A percentile compares a stretch with the other conserved stretches of the same genome.
These are phyloP conservation scores for Lolium rigidum DNA, from an alignment of 176 grass and related monocot genomes.

Conservation along the genomic window DNA sequence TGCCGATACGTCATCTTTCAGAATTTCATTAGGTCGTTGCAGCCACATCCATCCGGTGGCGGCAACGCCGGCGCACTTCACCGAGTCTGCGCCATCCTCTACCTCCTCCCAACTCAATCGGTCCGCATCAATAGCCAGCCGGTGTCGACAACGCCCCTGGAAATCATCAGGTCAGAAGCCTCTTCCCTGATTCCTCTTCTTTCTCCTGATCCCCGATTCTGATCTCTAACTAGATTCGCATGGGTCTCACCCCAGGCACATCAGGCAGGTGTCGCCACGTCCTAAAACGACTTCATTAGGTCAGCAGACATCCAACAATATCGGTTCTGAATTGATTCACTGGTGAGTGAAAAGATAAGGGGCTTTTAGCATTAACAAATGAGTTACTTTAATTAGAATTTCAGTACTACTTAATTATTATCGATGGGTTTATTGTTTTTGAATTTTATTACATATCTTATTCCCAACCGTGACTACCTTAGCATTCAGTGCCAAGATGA, in stretches of 20 bases:
- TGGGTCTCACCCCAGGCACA: background rate
- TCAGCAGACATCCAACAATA: no score
- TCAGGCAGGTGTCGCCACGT: no score
- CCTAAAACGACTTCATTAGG: no score
- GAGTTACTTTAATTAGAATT: background rate
- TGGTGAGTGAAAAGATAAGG: no score
- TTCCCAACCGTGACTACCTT: no score
- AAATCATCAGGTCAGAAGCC: background rate
- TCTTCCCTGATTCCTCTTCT: background rate
- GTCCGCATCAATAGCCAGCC: no score
- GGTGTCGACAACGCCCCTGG: background rate
- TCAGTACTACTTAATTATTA: background rate
- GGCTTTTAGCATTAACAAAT: no score
- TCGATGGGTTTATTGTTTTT: background rate
- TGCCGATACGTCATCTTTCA: no score
- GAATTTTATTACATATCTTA: no score
- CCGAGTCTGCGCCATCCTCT: background rate
- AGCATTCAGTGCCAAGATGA: no score
- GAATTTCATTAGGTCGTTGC: background rate
- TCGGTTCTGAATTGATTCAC: no score
- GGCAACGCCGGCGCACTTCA: background rate
- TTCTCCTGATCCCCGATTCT: background rate
- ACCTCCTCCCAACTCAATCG: no score
- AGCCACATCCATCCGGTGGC: background rate
- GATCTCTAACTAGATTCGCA: background rate